A percentile compares a stretch with the other conserved stretches of the same genome.
These are phyloP conservation scores for Jimgerdemannia flammicorona DNA, from an alignment of 192 early-diverging fungal genomes.

Conservation along the genomic window DNA sequence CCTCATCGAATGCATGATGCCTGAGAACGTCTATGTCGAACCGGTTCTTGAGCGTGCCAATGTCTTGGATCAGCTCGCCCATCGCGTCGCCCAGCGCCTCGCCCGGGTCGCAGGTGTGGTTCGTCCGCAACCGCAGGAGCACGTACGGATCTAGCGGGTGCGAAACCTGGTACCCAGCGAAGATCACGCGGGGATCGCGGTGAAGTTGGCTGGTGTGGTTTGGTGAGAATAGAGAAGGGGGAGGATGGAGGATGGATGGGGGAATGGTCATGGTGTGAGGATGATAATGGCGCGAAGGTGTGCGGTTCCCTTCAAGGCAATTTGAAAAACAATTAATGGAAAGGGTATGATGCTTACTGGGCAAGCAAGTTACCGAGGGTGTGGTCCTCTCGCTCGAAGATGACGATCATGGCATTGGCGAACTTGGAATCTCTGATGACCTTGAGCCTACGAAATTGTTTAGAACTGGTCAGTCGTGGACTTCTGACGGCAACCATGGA, in stretches of 20 bases:
- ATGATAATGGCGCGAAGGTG: too few species aligned
- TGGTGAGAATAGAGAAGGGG: neutral
- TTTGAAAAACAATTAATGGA: too few species aligned
- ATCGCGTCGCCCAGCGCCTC: slow-evolving; percentile 77
- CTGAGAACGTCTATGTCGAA: slow-evolving; percentile 63
- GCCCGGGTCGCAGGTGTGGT: slow-evolving; percentile 80
- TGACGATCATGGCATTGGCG: slow-evolving; percentile 91
- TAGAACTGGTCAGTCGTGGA: too few species aligned
- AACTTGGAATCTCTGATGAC: slow-evolving; percentile 48
- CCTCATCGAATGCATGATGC: slow-evolving; percentile 30
- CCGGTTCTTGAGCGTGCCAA: slow-evolving; percentile 74
- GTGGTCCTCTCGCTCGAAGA: slow-evolving; percentile 94
- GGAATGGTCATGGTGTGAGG: too few species aligned
- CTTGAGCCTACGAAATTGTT: too few species aligned
- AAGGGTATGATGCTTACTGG: slow-evolving; percentile 51
- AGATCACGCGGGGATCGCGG: slow-evolving; percentile 88
- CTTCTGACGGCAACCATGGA: too few species aligned
- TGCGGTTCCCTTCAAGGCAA: too few species aligned
- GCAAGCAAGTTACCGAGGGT: slow-evolving; percentile 94
- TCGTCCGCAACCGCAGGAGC: slow-evolving; percentile 90
- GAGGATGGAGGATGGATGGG: neutral
- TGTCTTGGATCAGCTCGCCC: slow-evolving; percentile 71
- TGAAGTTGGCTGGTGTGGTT: slow-evolving; percentile 65
- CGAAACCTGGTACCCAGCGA: slow-evolving; percentile 94
- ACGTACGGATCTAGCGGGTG: slow-evolving; percentile 95